phyloP scores from a whole-genome alignment of 331 rosid species.

The Acacia concinna region DNA sequence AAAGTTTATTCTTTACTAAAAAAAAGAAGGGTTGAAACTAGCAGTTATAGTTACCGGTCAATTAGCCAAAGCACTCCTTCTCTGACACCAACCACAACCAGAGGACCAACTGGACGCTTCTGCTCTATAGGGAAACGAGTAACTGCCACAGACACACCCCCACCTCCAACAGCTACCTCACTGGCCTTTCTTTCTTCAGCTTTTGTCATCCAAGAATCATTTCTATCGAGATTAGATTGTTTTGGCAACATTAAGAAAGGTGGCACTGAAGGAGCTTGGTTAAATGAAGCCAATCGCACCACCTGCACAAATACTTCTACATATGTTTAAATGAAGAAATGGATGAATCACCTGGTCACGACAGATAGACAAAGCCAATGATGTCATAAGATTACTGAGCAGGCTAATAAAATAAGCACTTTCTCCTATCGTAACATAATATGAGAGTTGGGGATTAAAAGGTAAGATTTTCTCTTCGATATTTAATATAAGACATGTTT shows the following conservation, averaged over 20 bases:
- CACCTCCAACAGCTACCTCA: slow-evolving; percentile 99
- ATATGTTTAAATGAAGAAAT: slow-evolving; percentile 22
- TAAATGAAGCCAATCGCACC: slow-evolving; percentile 98
- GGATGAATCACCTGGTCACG: background rate
- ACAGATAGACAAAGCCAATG: background rate
- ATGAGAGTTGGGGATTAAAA: background rate
- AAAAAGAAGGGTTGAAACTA: background rate
- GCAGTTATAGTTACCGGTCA: slow-evolving; percentile 67
- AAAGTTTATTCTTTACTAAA: background rate
- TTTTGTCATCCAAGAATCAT: slow-evolving; percentile 48
- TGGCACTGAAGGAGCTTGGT: slow-evolving; percentile 97
- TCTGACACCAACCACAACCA: slow-evolving; percentile 89
- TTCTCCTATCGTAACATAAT: too few relatives aligned
- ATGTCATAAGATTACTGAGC: too few relatives aligned
- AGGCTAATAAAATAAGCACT: too few relatives aligned
- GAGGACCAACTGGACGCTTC: slow-evolving; percentile 96
- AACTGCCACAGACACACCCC: slow-evolving; percentile 94
- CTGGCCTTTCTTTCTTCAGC: slow-evolving; percentile 71
- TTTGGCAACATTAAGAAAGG: slow-evolving; percentile 79
- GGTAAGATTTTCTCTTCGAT: too few relatives aligned
- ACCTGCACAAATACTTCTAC: slow-evolving; percentile 51
- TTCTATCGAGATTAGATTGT: slow-evolving; percentile 71
- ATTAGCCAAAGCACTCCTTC: slow-evolving; percentile 99
- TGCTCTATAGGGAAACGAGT: slow-evolving; percentile 97
- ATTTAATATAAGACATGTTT: too few relatives aligned